These are phyloP conservation scores for Myrica gale DNA, from an alignment of 306 rosid species.

Conservation along the genomic window DNA sequence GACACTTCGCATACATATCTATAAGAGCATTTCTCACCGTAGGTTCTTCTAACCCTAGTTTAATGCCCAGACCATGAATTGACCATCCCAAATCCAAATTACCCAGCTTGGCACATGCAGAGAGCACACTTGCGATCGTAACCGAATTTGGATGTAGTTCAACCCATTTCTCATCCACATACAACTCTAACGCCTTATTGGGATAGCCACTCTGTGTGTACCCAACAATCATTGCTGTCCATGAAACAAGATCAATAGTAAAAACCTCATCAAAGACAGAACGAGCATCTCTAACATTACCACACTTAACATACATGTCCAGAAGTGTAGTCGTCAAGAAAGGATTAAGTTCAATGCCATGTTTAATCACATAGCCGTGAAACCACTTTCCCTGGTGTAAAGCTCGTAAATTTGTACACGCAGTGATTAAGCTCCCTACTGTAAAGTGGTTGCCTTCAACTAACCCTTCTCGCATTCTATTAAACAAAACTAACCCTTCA, in stretches of 20 bases:
- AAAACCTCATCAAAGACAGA: constrained; percentile 50
- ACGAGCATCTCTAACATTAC: constrained; percentile 58
- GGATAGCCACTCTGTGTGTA: constrained; percentile 60
- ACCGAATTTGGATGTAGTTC: constrained; percentile 56
- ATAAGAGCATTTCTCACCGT: constrained; percentile 63
- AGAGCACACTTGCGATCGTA: constrained; percentile 64
- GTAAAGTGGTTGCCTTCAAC: constrained; percentile 56
- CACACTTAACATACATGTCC: constrained; percentile 71
- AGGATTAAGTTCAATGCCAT: constrained; percentile 38
- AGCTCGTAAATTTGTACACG: constrained; percentile 50
- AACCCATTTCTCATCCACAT: constrained; percentile 37
- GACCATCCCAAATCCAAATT: constrained; percentile 44
- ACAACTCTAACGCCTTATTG: constrained; percentile 48
- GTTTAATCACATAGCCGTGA: constrained; percentile 59
- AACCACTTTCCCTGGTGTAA: constrained; percentile 79
- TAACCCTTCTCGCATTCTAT: constrained; percentile 61
- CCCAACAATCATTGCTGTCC: constrained; percentile 89
- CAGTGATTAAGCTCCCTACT: constrained; percentile 51
- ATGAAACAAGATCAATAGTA: constrained; percentile 50
- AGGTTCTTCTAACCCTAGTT: constrained; percentile 46
- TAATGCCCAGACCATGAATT: constrained; percentile 53
- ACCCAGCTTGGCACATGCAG: constrained; percentile 60
- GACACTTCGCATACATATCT: constrained; percentile 71
- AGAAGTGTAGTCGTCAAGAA: constrained; percentile 52
- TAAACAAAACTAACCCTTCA: constrained; percentile 56